Evolutionary conservation across 2,329 filamentous ascomycete species (phyloP).

Genomic region (Akanthomyces muscarius): DNA sequence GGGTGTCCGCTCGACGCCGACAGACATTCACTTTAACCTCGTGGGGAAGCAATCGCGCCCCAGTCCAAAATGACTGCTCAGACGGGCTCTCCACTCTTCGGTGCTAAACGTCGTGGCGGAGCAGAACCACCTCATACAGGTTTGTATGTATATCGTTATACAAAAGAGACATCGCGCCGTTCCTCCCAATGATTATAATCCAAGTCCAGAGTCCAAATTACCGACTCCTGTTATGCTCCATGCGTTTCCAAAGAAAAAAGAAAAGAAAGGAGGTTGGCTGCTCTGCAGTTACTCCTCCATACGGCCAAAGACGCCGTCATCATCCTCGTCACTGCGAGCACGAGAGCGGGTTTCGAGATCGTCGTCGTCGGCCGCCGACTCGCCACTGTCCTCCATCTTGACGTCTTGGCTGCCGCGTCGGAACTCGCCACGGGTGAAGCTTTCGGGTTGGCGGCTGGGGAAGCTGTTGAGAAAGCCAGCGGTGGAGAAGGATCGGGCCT

Average conservation of each 20-base stretch:
- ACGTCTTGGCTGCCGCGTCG: slow-evolving; percentile 53
- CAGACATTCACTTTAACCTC: slow-evolving; percentile 68
- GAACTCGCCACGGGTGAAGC: slow-evolving; percentile 58
- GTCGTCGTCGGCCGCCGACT: slow-evolving; percentile 62
- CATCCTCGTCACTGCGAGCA: slow-evolving; percentile 77
- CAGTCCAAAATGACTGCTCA: slow-evolving; percentile 19
- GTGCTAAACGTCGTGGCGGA: slow-evolving; percentile 64
- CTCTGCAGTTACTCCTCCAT: slow-evolving; percentile 75
- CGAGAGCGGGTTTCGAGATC: slow-evolving; percentile 59
- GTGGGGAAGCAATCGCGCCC: slow-evolving; percentile 47
- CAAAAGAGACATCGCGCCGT: slow-evolving; percentile 44
- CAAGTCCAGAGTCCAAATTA: slow-evolving; percentile 28
- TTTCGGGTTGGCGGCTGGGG: slow-evolving; percentile 58
- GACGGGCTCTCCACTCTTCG: slow-evolving; percentile 58
- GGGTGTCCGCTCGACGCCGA: slow-evolving; percentile 60
- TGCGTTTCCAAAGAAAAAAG: slow-evolving; percentile 21
- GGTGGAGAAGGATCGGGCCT: slow-evolving; percentile 52
- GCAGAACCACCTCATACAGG: slow-evolving; percentile 52
- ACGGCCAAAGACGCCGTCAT: slow-evolving; percentile 90
- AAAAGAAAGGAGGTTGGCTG: slow-evolving; percentile 22
- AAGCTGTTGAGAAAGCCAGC: slow-evolving; percentile 62
- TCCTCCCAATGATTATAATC: slow-evolving; percentile 29
- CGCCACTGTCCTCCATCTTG: slow-evolving; percentile 63
- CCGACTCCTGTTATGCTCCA: slow-evolving; percentile 23
- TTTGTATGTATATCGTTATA: slow-evolving; percentile 41